Evolutionary conservation across 2,329 filamentous ascomycete genomes (phyloP).

Genomic region (Aspergillus calidoustus): DNA sequence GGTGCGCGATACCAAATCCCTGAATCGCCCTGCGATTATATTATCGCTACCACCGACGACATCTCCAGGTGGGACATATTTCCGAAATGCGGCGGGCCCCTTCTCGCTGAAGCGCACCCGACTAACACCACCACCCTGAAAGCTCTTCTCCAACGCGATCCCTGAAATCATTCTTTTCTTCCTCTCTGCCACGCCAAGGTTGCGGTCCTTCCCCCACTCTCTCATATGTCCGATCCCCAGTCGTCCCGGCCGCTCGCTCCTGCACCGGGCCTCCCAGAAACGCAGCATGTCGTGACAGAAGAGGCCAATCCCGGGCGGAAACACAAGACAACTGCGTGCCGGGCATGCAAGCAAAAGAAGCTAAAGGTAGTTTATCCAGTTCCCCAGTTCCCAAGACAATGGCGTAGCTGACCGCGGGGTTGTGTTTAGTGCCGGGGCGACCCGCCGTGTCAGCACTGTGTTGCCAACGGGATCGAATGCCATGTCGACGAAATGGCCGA

Average conservation of each 20-base stretch:
- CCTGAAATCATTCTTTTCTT: background rate
- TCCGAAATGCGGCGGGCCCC: background rate
- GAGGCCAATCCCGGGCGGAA: constrained; percentile 24
- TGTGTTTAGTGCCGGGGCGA: constrained; percentile 31
- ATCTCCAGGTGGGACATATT: constrained; percentile 4
- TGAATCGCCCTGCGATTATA: background rate
- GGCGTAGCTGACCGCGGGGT: background rate
- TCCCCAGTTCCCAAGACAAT: background rate
- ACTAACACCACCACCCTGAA: background rate
- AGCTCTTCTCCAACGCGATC: background rate
- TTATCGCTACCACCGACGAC: background rate
- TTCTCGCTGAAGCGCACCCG: background rate
- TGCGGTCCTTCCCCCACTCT: background rate
- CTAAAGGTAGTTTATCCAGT: constrained; percentile 23
- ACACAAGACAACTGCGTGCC: constrained; percentile 32
- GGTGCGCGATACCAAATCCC: background rate
- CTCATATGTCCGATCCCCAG: constrained; percentile 27
- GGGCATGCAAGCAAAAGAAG: constrained; percentile 30
- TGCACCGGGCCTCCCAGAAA: constrained; percentile 15
- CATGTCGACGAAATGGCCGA: constrained; percentile 34
- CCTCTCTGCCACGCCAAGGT: background rate
- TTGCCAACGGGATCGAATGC: constrained; percentile 32
- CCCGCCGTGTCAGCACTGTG: constrained; percentile 34
- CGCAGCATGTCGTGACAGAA: constrained; percentile 13
- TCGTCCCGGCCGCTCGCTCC: constrained; percentile 24